Base-by-base conservation (phyloP, 108 stramenopile species). In the Asterionellopsis glacialis region DNA sequence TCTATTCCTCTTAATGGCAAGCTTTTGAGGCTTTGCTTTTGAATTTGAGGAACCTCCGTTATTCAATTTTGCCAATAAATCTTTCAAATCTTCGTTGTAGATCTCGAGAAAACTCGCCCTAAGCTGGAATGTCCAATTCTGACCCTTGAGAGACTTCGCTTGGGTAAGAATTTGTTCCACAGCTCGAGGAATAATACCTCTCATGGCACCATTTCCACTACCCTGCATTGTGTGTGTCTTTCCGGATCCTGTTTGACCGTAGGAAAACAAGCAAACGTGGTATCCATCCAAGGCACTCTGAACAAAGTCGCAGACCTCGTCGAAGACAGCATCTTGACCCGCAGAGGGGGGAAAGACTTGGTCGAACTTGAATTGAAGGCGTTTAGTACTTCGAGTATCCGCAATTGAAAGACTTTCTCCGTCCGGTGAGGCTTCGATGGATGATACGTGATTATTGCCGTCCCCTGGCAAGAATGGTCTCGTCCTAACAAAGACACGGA, bases 211-310 rank as follows among this genome's bases (percentile, higher is more conserved):
- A 47, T 69, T 66, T 25, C 95, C 96, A 55, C 83, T 80, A 7
- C 97, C 97, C 43, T 89, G 83, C 97, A 98, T 98, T n/a, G 97
- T 97, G 80, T 94, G 91, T 6, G 98, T 98, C 73, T 98, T 97
- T 59, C 81, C 79, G 22, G 75, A 74, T 23, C 87, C 87, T 41
- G 87, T 88, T 49, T 97, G 96, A 0, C 96, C 96, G 55, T 97
- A 97, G 51, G 85, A 83, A 64, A 98, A 96, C 27, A 98, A 66
- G 51, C 94, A 96, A n/a, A 97, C 95, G 41, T 98, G 79, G 75
- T 91, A 98, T 33, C 97, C 97, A 76, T 98, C 97, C 9, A 98
- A 76, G 21, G 96, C 93, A 41, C 83, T 86, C 72, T 98, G 98
- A 13, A 98, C 96, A 67, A 98, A 97, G 65, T 95, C 93, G 11